These are phyloP conservation scores for Xylariales sp. DNA, from an alignment of 2,329 filamentous ascomycete species.

Conservation along the genomic window DNA sequence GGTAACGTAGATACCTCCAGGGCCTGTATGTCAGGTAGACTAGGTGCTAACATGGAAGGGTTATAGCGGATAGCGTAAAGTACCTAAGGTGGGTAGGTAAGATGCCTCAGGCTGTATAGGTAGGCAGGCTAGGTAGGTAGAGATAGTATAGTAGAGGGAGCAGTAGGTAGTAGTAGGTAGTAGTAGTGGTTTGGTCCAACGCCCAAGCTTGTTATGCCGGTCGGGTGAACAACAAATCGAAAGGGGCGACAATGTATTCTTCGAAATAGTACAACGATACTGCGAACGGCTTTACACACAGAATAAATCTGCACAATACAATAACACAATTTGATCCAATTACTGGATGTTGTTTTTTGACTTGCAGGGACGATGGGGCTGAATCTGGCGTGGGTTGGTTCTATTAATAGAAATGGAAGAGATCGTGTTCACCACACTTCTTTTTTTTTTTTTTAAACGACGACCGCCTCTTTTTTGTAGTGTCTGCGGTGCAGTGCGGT, in stretches of 20 bases:
- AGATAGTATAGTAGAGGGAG: background rate
- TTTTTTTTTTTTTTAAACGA: constrained; percentile 13
- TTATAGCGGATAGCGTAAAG: background rate
- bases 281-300: background rate
- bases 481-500: constrained; percentile 21
- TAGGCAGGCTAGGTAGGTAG: background rate
- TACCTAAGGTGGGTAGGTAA: background rate
- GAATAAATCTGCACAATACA: constrained; percentile 31
- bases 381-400: constrained; percentile 62
- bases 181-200: too few relatives aligned
- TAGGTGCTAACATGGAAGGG: background rate
- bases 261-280: constrained; percentile 44
- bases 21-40: too few relatives aligned
- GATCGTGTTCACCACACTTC: constrained; percentile 55
- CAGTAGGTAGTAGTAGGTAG: too few relatives aligned
- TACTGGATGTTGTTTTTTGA: constrained; percentile 48
- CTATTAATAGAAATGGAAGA: constrained; percentile 66
- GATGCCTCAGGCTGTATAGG: too few relatives aligned
- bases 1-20: too few relatives aligned
- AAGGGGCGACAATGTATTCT: background rate
- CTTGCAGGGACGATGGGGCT: constrained; percentile 59
- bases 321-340: constrained; percentile 27
- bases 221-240: background rate
- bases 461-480: constrained; percentile 15
- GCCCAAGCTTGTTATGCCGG: background rate